Evolutionary conservation across 768 basidiomycete species (phyloP).

Genomic region (Porpolomopsis calyptriformis): DNA sequence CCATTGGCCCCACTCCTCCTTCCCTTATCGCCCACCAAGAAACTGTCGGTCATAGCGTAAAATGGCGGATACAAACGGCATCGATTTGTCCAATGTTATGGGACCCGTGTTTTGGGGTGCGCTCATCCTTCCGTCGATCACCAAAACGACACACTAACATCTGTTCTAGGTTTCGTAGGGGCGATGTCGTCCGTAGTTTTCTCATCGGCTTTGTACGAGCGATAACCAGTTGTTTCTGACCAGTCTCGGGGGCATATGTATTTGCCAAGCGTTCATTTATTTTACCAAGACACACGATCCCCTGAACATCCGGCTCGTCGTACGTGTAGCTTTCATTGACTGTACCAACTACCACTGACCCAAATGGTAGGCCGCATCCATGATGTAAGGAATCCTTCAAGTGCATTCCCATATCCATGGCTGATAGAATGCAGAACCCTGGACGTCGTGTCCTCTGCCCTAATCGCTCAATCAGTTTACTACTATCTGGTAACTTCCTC

Average conservation of each 20-base stretch:
- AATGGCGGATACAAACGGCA: constrained; percentile 7
- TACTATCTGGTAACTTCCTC: constrained; percentile 28
- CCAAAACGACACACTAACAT: neutral
- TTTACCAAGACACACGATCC: constrained; percentile 24
- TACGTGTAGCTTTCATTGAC: constrained; percentile 11
- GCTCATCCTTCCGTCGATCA: neutral
- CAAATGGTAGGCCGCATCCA: constrained; percentile 9
- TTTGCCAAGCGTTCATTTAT: constrained; percentile 33
- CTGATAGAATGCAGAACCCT: constrained; percentile 15
- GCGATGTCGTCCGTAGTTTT: neutral
- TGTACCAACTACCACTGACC: neutral
- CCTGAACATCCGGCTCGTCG: constrained; percentile 19
- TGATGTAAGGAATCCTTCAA: constrained; percentile 10
- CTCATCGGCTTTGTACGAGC: neutral
- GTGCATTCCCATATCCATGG: neutral
- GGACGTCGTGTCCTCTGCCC: constrained; percentile 28
- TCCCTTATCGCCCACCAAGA: too few relatives aligned
- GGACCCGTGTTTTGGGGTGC: constrained; percentile 26
- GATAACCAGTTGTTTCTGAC: neutral
- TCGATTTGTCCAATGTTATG: constrained; percentile 19
- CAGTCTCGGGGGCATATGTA: constrained; percentile 30
- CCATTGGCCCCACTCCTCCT: too few relatives aligned
- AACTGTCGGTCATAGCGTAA: neutral
- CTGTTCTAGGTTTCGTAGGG: neutral
- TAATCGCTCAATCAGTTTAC: constrained; percentile 35